phyloP scores from a whole-genome alignment of 129 eudicot genomes.

The Lactuca sativa region DNA sequence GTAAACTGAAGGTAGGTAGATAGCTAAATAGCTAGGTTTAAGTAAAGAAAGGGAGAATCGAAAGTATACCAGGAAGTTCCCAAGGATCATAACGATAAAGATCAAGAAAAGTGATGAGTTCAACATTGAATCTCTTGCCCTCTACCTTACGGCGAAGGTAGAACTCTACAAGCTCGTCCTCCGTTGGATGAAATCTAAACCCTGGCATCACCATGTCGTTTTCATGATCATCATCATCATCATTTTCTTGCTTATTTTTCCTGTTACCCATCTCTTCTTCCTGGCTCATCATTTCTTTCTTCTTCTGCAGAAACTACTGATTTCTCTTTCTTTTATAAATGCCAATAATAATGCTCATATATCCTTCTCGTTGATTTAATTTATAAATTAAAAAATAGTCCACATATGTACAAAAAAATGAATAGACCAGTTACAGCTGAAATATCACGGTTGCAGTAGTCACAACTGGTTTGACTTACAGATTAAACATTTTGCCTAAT shows the following conservation, averaged over 20 bases:
- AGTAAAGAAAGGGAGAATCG: not conserved
- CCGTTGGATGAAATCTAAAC: slow-evolving; percentile 92
- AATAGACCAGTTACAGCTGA: not conserved
- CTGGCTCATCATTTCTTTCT: slow-evolving; percentile 30
- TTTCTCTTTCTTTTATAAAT: slow-evolving; percentile 26
- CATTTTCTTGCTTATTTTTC: slow-evolving; percentile 15
- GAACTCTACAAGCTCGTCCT: slow-evolving; percentile 95
- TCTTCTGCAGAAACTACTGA: slow-evolving; percentile 46
- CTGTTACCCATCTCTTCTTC: slow-evolving; percentile 22
- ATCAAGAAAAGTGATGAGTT: slow-evolving; percentile 95
- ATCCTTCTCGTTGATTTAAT: not conserved
- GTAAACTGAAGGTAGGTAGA: not conserved
- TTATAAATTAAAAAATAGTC: not conserved
- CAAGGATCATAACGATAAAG: slow-evolving; percentile 98
- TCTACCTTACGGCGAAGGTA: slow-evolving; percentile 99
- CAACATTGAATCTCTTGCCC: slow-evolving; percentile 92
- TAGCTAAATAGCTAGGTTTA: slow-evolving; percentile 1
- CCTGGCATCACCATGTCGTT: slow-evolving; percentile 97
- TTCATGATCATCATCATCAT: slow-evolving; percentile 63
- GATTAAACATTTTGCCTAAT: no score
- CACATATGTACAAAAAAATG: slow-evolving; percentile 21
- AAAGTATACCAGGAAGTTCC: slow-evolving; percentile 88
- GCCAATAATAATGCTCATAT: slow-evolving; percentile 8
- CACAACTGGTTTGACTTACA: no score
- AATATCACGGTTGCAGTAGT: no score